phyloP scores from a whole-genome alignment of 768 basidiomycete genomes.

The Xerocomus brunneocitrinus region DNA sequence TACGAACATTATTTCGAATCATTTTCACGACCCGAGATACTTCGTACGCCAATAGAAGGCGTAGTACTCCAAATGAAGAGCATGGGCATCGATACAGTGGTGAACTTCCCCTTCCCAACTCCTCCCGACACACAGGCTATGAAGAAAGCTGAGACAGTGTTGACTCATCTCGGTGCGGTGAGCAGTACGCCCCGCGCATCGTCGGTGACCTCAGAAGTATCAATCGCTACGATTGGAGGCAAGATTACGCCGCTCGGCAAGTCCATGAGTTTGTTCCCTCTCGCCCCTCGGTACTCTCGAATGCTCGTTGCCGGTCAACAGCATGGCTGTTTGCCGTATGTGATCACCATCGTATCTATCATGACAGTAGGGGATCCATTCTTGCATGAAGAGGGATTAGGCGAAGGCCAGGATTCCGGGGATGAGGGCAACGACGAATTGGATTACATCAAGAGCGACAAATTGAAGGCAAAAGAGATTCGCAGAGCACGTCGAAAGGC shows the following conservation, averaged over 20 bases:
- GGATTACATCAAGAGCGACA: slow-evolving; percentile 43
- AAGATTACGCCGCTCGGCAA: slow-evolving; percentile 88
- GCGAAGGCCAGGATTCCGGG: slow-evolving; percentile 38
- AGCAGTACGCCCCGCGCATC: slow-evolving; percentile 31
- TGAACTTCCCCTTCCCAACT: slow-evolving; percentile 98
- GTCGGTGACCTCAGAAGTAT: slow-evolving; percentile 10
- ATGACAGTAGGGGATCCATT: slow-evolving; percentile 96
- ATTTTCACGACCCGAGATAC: slow-evolving; percentile 87
- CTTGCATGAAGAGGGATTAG: slow-evolving; percentile 71
- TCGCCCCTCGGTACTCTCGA: slow-evolving; percentile 91
- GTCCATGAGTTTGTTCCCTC: slow-evolving; percentile 89
- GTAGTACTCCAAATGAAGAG: slow-evolving; percentile 98
- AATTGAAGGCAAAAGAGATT: slow-evolving; percentile 49
- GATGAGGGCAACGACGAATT: slow-evolving; percentile 37
- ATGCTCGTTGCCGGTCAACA: slow-evolving; percentile 87
- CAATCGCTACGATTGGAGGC: slow-evolving; percentile 38
- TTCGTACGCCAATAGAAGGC: slow-evolving; percentile 94
- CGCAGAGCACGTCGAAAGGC: slow-evolving; percentile 62
- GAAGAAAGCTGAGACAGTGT: slow-evolving; percentile 73
- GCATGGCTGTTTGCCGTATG: slow-evolving; percentile 87
- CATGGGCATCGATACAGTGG: slow-evolving; percentile 95
- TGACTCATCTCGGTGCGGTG: slow-evolving; percentile 82
- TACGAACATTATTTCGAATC: slow-evolving; percentile 89
- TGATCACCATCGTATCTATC: slow-evolving; percentile 86
- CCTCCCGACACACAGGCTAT: slow-evolving; percentile 79